Percentiles rank a stretch among this genome's conserved stretches.
Conservation (phyloP, 2,329 filamentous ascomycete species). For the Aquanectria penicillioides region DNA sequence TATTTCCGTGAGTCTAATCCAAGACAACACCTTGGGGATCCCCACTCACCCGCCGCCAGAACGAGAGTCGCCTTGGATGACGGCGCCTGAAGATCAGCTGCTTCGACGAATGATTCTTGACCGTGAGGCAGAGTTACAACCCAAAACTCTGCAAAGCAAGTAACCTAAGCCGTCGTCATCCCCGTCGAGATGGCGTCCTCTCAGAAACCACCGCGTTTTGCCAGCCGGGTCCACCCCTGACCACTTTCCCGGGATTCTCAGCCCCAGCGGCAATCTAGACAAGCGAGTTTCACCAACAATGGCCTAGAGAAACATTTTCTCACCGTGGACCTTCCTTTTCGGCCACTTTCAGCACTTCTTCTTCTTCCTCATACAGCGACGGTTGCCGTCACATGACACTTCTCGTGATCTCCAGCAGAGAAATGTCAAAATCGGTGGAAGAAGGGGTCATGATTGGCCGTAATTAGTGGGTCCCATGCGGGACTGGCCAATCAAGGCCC, state of each 20-base stretch:
- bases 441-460: conserved; percentile 44
- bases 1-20: conserved; percentile 38
- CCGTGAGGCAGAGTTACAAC: conserved; percentile 38
- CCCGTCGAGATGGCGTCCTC: conserved; percentile 16
- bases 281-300: conserved; percentile 25
- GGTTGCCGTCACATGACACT: conserved; percentile 33
- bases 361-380: conserved; percentile 19
- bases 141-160: conserved; percentile 21
- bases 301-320: conserved; percentile 19
- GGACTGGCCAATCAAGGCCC: conserved; percentile 41
- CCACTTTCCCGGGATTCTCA: conserved; percentile 23
- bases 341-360: conserved; percentile 21
- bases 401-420: conserved; percentile 25
- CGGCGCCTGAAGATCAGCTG: conserved; percentile 39
- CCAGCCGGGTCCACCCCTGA: conserved; percentile 24
- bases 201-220: conserved; percentile 15
- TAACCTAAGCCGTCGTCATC: conserved; percentile 9
- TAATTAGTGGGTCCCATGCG: conserved; percentile 27
- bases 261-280: conserved; percentile 18
- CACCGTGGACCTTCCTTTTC: conserved; percentile 24
- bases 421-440: conserved; percentile 45
- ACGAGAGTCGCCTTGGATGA: conserved; percentile 41
- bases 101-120: conserved; percentile 42
- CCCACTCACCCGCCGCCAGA: conserved; percentile 31
- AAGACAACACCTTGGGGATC: background rate